A percentile compares a stretch with the other conserved stretches of the same genome.
Conservation (phyloP, 345 rosid genomes). For the Heritiera littoralis region DNA sequence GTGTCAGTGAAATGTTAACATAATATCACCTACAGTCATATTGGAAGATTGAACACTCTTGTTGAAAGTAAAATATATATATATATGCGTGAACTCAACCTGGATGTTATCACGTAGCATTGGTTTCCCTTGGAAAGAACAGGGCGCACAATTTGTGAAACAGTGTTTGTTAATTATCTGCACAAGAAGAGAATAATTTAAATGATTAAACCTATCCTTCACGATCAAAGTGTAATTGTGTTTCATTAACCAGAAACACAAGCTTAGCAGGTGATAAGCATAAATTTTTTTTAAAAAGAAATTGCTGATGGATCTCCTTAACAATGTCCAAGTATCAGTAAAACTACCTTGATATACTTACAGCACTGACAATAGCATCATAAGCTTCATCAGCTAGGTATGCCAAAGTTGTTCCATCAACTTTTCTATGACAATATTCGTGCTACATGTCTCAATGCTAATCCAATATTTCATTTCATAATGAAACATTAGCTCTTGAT, state of each 20-base stretch:
- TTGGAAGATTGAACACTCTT: conserved; percentile 8
- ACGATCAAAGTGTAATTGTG: background rate
- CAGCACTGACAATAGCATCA: too few species aligned
- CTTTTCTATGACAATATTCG: too few species aligned
- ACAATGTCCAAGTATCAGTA: background rate
- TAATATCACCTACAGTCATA: conserved; percentile 9
- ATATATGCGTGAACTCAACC: conserved; percentile 45
- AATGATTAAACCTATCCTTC: background rate
- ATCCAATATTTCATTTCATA: too few species aligned
- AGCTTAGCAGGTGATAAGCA: background rate
- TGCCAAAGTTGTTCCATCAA: too few species aligned
- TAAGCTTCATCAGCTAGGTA: too few species aligned
- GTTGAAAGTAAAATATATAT: conserved; percentile 5
- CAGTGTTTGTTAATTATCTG: conserved; percentile 56
- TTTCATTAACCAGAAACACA: background rate
- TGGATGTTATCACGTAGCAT: conserved; percentile 62
- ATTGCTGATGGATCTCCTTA: background rate
- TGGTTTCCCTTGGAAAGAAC: conserved; percentile 55
- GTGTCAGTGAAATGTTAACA: conserved; percentile 34
- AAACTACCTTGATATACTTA: too few species aligned
- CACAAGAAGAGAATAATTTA: conserved; percentile 20
- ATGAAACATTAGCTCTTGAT: too few species aligned
- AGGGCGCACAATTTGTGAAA: conserved; percentile 60
- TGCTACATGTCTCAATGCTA: too few species aligned
- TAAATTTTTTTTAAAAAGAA: background rate